Evolutionary conservation across 192 early-diverging fungal species (phyloP), one percentile per base, ranked within the genome.

Genomic region (Oehlia diaphana): DNA sequence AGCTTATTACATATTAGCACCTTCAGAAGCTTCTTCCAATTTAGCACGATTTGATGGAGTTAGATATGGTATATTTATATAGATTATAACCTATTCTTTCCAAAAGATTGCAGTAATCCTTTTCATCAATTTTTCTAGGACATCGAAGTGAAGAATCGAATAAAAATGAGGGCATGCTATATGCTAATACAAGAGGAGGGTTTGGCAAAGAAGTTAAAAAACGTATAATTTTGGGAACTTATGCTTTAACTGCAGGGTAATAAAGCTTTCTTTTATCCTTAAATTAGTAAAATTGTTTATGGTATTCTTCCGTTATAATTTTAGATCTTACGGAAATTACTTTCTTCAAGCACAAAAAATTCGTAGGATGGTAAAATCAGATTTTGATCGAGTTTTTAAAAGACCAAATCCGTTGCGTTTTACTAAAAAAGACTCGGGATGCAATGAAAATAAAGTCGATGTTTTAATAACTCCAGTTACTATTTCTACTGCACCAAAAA

Each of bases 11-110:
- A 92, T 94, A 0, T 81, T 98, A 63, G 96, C 93, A 7, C 88
- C 92, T 31, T 96, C 97, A 7, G 97, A 98, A 83, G 95, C 97
- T 1, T 92, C 91, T 7, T 96, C 95, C 23, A 98, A 98, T 80
- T 82, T 98, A 64, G 91, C 95, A 64, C 87, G 94, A 66, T 98
- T 88, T 76, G 95, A 97, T 81, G 97, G 97, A 8, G 77, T 95
- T 9, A 89, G 94, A 72, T 98, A 94, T 82, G 97, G 97, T 84
- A 72, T 80, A 69, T 82, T 6, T 21, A 49, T 84, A n/a, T 21
- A 69, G 8, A 1, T 26, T 58, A 49, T 16, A n/a, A 44, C 9
- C 5, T 12, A 9, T 21, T 28, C 39, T 64, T 35, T 61, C 49
- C n/a, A n/a, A 9, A 61, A 33, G 13, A 26, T 7, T 28, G 10